A percentile compares a stretch with the other conserved stretches of the same genome.
Conservation (phyloP, 139 green algal species). For the Micromonas pusilla region DNA sequence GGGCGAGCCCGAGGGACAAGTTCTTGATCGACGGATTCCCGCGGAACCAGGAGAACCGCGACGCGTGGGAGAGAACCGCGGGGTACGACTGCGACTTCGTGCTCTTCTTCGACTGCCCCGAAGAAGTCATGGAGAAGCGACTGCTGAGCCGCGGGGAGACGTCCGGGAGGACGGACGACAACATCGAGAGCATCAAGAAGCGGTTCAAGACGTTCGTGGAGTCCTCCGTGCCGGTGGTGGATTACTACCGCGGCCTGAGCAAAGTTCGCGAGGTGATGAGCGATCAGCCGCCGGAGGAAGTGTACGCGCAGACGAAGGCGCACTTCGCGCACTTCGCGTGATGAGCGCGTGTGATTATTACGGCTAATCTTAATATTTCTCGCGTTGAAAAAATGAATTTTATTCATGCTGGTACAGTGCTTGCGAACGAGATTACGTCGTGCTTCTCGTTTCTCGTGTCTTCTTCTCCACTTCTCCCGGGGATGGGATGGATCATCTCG, state of each 20-base stretch:
- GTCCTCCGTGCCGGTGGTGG: slow-evolving; percentile 70
- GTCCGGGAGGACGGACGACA: slow-evolving; percentile 85
- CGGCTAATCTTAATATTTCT: background rate
- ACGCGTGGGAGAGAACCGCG: slow-evolving; percentile 61
- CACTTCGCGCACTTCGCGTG: slow-evolving; percentile 11
- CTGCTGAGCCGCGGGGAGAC: slow-evolving; percentile 74
- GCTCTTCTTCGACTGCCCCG: slow-evolving; percentile 91
- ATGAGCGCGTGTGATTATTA: background rate
- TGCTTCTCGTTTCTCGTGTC: too few species aligned
- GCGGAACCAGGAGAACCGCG: slow-evolving; percentile 84
- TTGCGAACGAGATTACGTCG: too few species aligned
- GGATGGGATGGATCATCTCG: too few species aligned
- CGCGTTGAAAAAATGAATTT: background rate
- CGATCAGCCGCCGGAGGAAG: slow-evolving; percentile 48
- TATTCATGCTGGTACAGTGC: too few species aligned
- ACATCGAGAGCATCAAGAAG: slow-evolving; percentile 92
- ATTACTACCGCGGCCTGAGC: slow-evolving; percentile 61
- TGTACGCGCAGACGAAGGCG: slow-evolving; percentile 36
- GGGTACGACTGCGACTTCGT: slow-evolving; percentile 73
- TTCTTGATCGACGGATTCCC: slow-evolving; percentile 95
- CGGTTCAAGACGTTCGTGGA: slow-evolving; percentile 86
- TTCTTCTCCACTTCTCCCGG: too few species aligned
- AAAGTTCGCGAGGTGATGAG: slow-evolving; percentile 60
- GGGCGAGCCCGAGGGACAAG: slow-evolving; percentile 47
- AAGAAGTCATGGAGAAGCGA: slow-evolving; percentile 79